Base-by-base conservation (phyloP, 1,284 basidiomycete genomes). In the Microbotryomycetes sp. region DNA sequence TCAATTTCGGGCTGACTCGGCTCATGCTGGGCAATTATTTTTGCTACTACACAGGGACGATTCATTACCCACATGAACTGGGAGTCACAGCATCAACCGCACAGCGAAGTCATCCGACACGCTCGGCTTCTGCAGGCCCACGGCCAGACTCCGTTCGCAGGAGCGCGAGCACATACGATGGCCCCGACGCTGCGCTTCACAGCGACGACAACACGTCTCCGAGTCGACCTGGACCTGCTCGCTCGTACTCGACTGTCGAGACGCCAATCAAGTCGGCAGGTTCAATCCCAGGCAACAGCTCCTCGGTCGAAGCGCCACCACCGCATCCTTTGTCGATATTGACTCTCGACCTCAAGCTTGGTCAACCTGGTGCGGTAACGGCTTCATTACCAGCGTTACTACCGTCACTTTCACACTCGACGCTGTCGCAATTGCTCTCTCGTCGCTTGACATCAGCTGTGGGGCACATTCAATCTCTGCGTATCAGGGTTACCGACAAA, bases 361-460 rank as follows among this genome's bases (percentile, higher is more conserved):
- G 92, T 28, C 71, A 74, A 16, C 54, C 60, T 19, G 68, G 72
- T 7, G 78, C 85, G 31, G 81, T 85, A 45, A 82, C 84, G 9
- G 83, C 87, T 0, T 82, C 86, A 4, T 80, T 82, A 51, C 86
- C 90, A 22, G 82, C 85, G 2, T 81, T 88, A 9, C 84, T 97
- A 48, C 92, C 97, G 54, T 86, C 88, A 4, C 89, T 92, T 67
- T 84, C 97, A 56, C 92, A 97, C 79, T 90, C 90, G 72, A 94
- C 92, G 6, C 92, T 98, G 68, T 90, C 93, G 30, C 90, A 90
- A 60, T 83, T 98, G 31, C 79, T 98, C 25, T 90, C 92, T 74
- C 89, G 89, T 63, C 85, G 92, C 31, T 84, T 98, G 72, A 79
- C 80, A n/a, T 79, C 84, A 26, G 84, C 92, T 6, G 77, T 89